phyloP scores from a whole-genome alignment of 140 eudicot genomes.

The Flaveria floridana region DNA sequence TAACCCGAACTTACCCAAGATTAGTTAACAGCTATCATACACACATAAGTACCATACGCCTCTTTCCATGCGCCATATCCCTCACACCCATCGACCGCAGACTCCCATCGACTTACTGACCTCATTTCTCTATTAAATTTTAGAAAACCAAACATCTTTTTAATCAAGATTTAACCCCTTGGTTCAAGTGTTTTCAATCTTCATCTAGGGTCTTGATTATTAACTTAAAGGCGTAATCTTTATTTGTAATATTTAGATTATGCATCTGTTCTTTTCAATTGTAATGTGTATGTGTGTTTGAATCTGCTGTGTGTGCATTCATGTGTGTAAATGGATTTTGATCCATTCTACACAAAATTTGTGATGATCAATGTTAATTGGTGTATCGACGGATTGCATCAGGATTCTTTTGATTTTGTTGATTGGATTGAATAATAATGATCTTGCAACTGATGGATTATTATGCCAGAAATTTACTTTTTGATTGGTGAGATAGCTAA shows the following conservation, averaged over 20 bases:
- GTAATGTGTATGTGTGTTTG: constrained; percentile 24
- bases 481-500: constrained; percentile 4
- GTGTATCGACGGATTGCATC: constrained; percentile 16
- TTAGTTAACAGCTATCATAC: constrained; percentile 20
- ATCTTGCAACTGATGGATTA: constrained; percentile 25
- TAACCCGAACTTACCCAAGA: no score
- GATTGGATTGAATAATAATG: constrained; percentile 24
- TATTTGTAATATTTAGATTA: background rate
- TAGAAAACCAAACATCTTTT: constrained; percentile 14
- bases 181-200: constrained; percentile 20
- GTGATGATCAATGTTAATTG: constrained; percentile 28
- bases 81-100: constrained; percentile 34
- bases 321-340: background rate
- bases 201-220: constrained; percentile 23
- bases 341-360: constrained; percentile 7
- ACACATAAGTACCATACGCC: constrained; percentile 34
- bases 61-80: constrained; percentile 38
- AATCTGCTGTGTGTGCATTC: constrained; percentile 23
- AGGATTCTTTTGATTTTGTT: constrained; percentile 14
- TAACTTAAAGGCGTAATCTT: constrained; percentile 29
- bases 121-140: constrained; percentile 18
- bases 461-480: background rate
- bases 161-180: constrained; percentile 26
- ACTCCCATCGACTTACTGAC: constrained; percentile 36
- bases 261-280: constrained; percentile 1